Evolutionary conservation across 768 basidiomycete genomes (phyloP).

Genomic region (Clitopilus hobsonii): DNA sequence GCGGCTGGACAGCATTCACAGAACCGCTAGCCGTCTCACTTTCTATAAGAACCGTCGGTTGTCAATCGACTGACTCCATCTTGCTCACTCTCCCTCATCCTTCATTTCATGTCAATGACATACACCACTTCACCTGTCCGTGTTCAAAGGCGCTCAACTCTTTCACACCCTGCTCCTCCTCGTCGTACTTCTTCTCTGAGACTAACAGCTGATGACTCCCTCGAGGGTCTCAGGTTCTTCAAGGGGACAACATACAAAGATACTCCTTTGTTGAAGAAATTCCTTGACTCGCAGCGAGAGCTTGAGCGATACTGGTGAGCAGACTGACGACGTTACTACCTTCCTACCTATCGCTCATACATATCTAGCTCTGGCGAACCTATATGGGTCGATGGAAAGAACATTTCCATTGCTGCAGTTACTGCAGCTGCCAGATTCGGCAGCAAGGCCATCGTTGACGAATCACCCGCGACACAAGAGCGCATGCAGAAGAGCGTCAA

Average conservation of each 20-base stretch:
- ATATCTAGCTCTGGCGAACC: slow-evolving; percentile 57
- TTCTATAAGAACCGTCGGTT: background rate
- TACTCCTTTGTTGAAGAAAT: slow-evolving; percentile 45
- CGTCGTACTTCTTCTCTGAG: slow-evolving; percentile 16
- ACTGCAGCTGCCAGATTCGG: slow-evolving; percentile 69
- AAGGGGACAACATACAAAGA: slow-evolving; percentile 11
- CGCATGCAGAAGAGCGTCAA: slow-evolving; percentile 61
- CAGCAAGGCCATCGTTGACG: slow-evolving; percentile 45
- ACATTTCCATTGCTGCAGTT: slow-evolving; percentile 71
- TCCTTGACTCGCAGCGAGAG: slow-evolving; percentile 55
- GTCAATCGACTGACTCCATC: slow-evolving; percentile 1
- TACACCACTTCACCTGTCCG: slow-evolving; percentile 12
- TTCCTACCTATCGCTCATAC: too few species aligned
- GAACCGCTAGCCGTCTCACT: background rate
- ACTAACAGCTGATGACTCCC: slow-evolving; percentile 14
- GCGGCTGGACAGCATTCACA: background rate
- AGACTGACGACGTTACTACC: too few species aligned
- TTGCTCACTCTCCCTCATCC: slow-evolving; percentile 10
- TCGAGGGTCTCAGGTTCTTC: slow-evolving; percentile 12
- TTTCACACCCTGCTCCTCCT: slow-evolving; percentile 19
- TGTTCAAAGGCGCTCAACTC: slow-evolving; percentile 19
- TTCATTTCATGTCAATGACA: slow-evolving; percentile 25
- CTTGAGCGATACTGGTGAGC: slow-evolving; percentile 62
- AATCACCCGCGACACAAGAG: slow-evolving; percentile 38
- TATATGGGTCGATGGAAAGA: slow-evolving; percentile 64